Evolutionary conservation across 2,329 filamentous ascomycete species (phyloP).

Genomic region (Monosporascus sp.): DNA sequence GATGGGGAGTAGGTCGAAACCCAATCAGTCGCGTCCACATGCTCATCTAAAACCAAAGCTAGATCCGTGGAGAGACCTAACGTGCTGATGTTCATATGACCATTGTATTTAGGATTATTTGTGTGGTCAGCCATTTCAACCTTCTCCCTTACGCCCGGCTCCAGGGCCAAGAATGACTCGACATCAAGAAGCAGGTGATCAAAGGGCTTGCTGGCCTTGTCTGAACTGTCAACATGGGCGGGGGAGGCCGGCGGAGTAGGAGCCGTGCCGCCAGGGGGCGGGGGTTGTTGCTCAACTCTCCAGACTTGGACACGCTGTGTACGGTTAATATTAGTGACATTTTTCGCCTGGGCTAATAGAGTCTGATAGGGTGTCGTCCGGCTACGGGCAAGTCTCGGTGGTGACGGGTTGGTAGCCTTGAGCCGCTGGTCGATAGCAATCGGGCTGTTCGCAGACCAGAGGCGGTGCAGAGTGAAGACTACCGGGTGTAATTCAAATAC

Average conservation of each 20-base stretch:
- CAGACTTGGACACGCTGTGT: constrained; percentile 73
- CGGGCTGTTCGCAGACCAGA: constrained; percentile 58
- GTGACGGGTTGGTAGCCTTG: constrained; percentile 55
- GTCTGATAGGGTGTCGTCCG: constrained; percentile 62
- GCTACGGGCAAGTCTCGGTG: constrained; percentile 65
- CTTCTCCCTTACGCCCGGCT: constrained; percentile 60
- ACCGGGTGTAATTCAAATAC: constrained; percentile 81
- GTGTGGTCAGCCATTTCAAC: constrained; percentile 66
- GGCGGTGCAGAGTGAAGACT: constrained; percentile 76
- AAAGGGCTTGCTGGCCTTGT: constrained; percentile 27
- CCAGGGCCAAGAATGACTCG: constrained; percentile 56
- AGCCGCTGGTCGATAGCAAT: constrained; percentile 52
- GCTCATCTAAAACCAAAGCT: constrained; percentile 79
- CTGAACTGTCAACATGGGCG: constrained; percentile 5
- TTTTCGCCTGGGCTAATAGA: constrained; percentile 74
- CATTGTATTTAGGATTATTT: constrained; percentile 71
- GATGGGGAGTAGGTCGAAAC: constrained; percentile 44
- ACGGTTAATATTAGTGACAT: constrained; percentile 59
- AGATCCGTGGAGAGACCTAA: constrained; percentile 67
- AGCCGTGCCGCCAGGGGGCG: constrained; percentile 31
- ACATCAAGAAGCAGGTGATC: constrained; percentile 54
- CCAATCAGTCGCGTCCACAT: constrained; percentile 53
- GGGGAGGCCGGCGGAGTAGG: constrained; percentile 27
- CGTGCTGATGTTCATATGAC: constrained; percentile 58
- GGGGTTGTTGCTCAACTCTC: constrained; percentile 51